phyloP scores from a whole-genome alignment of 2,329 filamentous ascomycete species.

The Pseudogymnoascus sp. region DNA sequence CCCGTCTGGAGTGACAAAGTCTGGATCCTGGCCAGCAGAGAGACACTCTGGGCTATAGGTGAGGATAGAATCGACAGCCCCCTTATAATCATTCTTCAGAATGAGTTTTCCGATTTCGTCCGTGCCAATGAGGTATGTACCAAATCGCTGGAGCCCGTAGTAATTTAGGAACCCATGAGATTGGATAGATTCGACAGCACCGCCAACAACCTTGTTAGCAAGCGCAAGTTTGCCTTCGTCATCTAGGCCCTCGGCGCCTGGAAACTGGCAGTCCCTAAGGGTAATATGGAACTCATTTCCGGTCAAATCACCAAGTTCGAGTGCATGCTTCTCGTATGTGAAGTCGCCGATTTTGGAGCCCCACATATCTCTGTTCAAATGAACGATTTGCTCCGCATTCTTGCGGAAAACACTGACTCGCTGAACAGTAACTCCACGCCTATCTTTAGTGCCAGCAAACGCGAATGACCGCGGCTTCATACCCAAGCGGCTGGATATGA shows the following conservation, averaged over 20 bases:
- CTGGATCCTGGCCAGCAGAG: constrained; percentile 41
- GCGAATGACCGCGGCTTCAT: constrained; percentile 51
- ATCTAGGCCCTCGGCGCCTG: constrained; percentile 34
- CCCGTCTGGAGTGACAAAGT: constrained; percentile 30
- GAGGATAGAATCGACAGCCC: constrained; percentile 70
- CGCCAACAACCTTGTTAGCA: constrained; percentile 42
- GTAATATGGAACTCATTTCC: constrained; percentile 94
- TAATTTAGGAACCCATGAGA: constrained; percentile 90
- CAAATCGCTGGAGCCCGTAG: constrained; percentile 94
- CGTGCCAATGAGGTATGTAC: constrained; percentile 77
- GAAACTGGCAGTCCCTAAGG: constrained; percentile 71
- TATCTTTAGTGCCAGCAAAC: constrained; percentile 67
- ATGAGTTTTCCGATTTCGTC: constrained; percentile 80
- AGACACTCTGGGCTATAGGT: constrained; percentile 60
- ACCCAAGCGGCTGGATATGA: constrained; percentile 49
- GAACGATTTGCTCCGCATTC: constrained; percentile 53
- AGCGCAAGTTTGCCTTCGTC: constrained; percentile 40
- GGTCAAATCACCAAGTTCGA: constrained; percentile 73
- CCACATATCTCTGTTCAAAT: constrained; percentile 52
- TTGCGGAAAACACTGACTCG: constrained; percentile 53
- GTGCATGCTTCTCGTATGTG: constrained; percentile 59
- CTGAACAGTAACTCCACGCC: constrained; percentile 61
- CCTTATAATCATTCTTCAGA: constrained; percentile 70
- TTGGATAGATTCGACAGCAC: constrained; percentile 58
- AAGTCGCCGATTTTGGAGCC: constrained; percentile 71